Base-by-base conservation (phyloP, 805 yeast species). In the Kodamaea hsintzibuensis region DNA sequence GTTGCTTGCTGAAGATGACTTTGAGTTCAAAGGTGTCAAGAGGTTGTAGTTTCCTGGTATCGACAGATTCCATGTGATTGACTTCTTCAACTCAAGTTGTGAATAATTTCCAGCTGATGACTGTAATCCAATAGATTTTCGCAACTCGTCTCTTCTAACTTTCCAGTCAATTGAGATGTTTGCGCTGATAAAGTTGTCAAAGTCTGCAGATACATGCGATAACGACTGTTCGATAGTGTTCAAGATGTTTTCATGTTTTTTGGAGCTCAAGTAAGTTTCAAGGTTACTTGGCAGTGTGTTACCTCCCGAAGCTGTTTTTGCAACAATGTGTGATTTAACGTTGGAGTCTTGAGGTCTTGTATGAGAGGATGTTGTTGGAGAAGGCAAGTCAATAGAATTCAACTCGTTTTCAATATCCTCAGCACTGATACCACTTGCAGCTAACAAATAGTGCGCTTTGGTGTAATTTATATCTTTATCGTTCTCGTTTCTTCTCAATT, bases 161-260 rank as follows among this genome's bases (percentile, higher is more conserved):
- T 83, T 83, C 98, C 98, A 95, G 68, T 92, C 97, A 47, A 88
- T 77, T 2, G 87, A 75, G 22, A 95, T 78, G 61, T 86, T 89
- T 57, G 84, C 82, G 60, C 80, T 84, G 55, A 93, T 84, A 66
- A 84, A 89, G 44, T 69, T 71, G 67, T 92, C 97, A 70, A 93
- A 95, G 64, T 91, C 97, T 53, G 79, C 79, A 2, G 96, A 86
- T 4, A 96, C 91, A 17, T 83, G 71, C 1, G 81, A 72, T 55
- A 92, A 78, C 0, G 91, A 81, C 60, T 85, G 91, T 65, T 92
- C 97, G 58, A 93, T 91, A 3, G 96, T 87, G 18, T 86, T 78
- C 45, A 91, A 70, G 37, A 91, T 85, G 65, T 83, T 90, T 67
- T 91, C 96, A 54, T 91, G 96, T 63, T 89, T 89, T 62, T 87